Conservation (phyloP, 176 grass and related monocot genomes). For the Carex parvula region DNA sequence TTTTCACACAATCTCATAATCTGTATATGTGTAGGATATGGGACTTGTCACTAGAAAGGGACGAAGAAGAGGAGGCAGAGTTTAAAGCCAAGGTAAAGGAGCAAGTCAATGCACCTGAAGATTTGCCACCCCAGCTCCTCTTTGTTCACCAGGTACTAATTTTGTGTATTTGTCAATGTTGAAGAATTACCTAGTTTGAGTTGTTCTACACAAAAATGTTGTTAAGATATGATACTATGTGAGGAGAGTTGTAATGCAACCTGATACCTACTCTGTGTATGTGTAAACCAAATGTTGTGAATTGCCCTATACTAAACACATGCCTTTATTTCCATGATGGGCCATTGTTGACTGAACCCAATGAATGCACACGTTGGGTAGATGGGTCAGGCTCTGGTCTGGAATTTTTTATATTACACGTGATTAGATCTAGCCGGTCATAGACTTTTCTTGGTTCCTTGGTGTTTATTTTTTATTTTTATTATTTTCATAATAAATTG, state of each 20-base stretch:
- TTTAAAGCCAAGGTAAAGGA: conserved; percentile 77
- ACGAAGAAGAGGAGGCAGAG: conserved; percentile 88
- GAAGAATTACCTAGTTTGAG: background rate
- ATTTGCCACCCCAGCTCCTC: conserved; percentile 88
- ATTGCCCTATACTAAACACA: background rate
- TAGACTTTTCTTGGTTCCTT: background rate
- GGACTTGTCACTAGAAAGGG: conserved; percentile 83
- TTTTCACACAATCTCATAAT: background rate
- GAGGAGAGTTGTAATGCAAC: background rate
- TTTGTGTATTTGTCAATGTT: background rate
- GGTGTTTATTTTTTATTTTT: background rate
- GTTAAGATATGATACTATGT: background rate
- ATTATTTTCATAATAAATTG: background rate
- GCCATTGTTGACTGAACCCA: background rate
- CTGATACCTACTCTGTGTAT: background rate
- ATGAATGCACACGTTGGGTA: background rate
- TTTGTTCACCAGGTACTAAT: conserved; percentile 80
- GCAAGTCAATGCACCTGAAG: conserved; percentile 68
- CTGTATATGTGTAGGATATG: conserved; percentile 52
- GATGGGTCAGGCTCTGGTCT: background rate
- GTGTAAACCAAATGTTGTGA: background rate
- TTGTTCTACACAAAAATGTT: background rate
- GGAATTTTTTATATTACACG: background rate
- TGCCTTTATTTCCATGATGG: background rate
- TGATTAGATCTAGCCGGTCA: background rate